Conservation (phyloP, 352 stramenopile species). For the Phytopythium vexans region DNA sequence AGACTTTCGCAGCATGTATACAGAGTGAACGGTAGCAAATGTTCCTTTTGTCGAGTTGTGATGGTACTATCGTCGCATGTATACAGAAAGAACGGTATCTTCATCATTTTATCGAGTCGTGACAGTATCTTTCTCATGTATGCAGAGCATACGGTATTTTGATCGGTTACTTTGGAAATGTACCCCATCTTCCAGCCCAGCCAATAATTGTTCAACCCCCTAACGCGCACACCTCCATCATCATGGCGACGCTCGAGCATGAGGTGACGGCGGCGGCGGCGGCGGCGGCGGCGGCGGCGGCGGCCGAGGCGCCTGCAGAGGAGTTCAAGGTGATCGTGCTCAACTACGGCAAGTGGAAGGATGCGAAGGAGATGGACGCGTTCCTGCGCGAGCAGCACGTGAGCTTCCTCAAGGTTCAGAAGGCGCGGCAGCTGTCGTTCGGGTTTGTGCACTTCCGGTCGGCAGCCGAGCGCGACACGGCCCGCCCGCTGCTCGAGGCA, state of each 20-base stretch:
- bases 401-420: slow-evolving; percentile 72
- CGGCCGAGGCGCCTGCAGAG: slow-evolving; percentile 29
- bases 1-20: too few relatives aligned
- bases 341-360: slow-evolving; percentile 88
- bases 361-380: slow-evolving; percentile 56
- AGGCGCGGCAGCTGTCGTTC: slow-evolving; percentile 72
- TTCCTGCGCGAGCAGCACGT: slow-evolving; percentile 48
- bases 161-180: too few relatives aligned
- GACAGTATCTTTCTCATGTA: too few relatives aligned
- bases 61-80: too few relatives aligned
- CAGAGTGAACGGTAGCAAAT: too few relatives aligned
- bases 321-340: slow-evolving; percentile 83
- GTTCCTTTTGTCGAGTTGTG: too few relatives aligned
- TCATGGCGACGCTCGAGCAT: background rate
- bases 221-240: background rate
- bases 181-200: too few relatives aligned
- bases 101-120: too few relatives aligned
- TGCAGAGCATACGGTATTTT: too few relatives aligned
- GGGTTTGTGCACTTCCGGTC: slow-evolving; percentile 75
- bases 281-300: slow-evolving; percentile 3
- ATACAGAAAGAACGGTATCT: too few relatives aligned
- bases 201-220: too few relatives aligned
- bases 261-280: background rate
- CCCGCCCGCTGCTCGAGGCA: slow-evolving; percentile 37
- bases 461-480: slow-evolving; percentile 51